Evolutionary conservation across 805 yeast species (phyloP), one percentile per base, ranked within the genome.

Genomic region (Myxozyma sirexii): DNA sequence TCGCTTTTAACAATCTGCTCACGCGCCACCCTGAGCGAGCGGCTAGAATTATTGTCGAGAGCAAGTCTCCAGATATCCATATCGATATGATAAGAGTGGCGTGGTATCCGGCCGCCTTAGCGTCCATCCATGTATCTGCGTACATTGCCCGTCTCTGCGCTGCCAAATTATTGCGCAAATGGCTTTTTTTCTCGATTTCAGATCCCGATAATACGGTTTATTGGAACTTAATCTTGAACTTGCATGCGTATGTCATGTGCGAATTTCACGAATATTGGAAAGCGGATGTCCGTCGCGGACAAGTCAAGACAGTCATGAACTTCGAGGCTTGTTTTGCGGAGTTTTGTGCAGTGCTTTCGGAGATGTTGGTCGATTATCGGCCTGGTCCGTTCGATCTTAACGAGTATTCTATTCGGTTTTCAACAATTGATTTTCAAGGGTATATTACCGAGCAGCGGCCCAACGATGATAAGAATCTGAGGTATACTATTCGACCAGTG

Each of bases 101-200:
- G 6, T 67, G 69, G 68, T 67, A 67, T 26, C 57, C 68, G 8
- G 56, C 66, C 24, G 68, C 69, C 3, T 51, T 67, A 17, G 69
- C 69, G 4, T 55, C 66, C 19, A 67, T 67, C 31, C 69, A 67
- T 33, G 66, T 67, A 12, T 46, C 60, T 13, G 54, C 54, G 3
- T 62, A 33, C 27, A n/a, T 67, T 31, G 44, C 57, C 12, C 38
- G 56, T 31, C 48, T 65, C 10, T 38, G 41, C 19, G 27, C 43
- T 5, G 21, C 51, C 24, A 58, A 55, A 12, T 45, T 33, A 17
- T 44, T 67, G 21, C 56, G 69, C 27, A 31, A 45, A 35, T 64
- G 66, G 63, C 31, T 67, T 15, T 38, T 62, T 17, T 47, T 51
- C 44, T 46, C 39, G 53, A 0, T 29, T 8, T 19, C 38, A 1